Base-by-base conservation (phyloP, 2,329 filamentous ascomycete species). In the Alternaria infectoria region DNA sequence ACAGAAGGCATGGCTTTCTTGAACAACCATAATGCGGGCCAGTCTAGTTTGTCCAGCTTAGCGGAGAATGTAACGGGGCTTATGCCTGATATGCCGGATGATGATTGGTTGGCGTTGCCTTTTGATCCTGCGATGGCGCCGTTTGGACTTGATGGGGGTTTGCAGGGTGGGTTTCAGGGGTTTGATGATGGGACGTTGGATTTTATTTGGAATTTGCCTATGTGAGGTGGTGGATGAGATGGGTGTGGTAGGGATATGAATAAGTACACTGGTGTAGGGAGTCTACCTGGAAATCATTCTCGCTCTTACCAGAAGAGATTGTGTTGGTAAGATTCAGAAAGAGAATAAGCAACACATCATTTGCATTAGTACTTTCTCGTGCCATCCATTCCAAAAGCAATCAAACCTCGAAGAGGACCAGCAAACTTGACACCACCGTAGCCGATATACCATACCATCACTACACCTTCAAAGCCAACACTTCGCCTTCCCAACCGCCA, bases 111-210 rank as follows among this genome's bases (percentile, higher is more conserved):
- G 28, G 73, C 78, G 7, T 61, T 81, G 30, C 79, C 79, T 7
- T 80, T 81, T 50, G 78, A 81, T 68, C 76, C 78, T 4, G 71
- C 75, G 0, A 80, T 81, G 77, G 78, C 78, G 21, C 79, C 79
- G 8, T 80, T 81, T 59, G 78, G 76, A 0, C 59, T 79, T 1
- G 77, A 79, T 26, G 71, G 65, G 4, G 72, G 65, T 13, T 68
- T 74, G 40, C 76, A 79, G 51, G 75, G 68, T 11, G 49, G 49
- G 30, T 79, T 80, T 56, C 77, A 79, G 61, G 77, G 77, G 2
- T 77, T 80, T 57, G 78, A 80, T 65, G 76, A 79, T 57, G 76
- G 77, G 5, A 79, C 75, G 1, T 61, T 80, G 45, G 78, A 79
- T 64, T 80, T 80, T 32, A 77, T 80, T n/a, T 80, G 79, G 79